phyloP scores from a whole-genome alignment of 2,329 filamentous ascomycete species.

The Nectriaceae sp. region DNA sequence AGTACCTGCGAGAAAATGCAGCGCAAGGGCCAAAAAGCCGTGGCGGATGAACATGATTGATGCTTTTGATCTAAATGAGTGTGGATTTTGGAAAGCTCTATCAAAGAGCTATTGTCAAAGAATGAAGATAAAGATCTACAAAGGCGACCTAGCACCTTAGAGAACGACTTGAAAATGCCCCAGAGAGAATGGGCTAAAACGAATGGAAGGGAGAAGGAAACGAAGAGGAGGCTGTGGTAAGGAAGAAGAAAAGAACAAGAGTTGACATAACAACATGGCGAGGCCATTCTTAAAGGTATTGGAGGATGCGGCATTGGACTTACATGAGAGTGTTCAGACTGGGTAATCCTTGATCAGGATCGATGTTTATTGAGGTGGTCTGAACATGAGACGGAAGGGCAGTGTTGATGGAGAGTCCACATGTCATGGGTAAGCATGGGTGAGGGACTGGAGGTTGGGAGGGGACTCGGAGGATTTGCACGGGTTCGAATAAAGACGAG shows the following conservation, averaged over 20 bases:
- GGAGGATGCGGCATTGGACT: conserved; percentile 12
- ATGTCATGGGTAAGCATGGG: not conserved
- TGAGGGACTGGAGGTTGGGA: not conserved
- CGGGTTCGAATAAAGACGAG: conserved; percentile 13
- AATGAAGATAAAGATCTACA: conserved; percentile 17
- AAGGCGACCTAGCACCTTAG: conserved; percentile 31
- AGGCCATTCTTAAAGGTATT: conserved; percentile 16
- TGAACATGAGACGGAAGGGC: conserved; percentile 27
- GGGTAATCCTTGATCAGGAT: conserved; percentile 24
- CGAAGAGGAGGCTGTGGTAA: conserved; percentile 12
- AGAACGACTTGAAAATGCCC: conserved; percentile 25
- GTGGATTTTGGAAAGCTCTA: conserved; percentile 20
- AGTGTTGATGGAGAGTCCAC: conserved; percentile 15
- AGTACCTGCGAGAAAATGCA: conserved; percentile 21
- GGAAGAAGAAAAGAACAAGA: conserved; percentile 10
- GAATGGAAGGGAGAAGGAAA: conserved; percentile 20
- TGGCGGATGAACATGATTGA: conserved; percentile 26
- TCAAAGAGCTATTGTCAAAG: conserved; percentile 25
- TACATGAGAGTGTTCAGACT: too few species aligned
- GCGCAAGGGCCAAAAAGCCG: conserved; percentile 25
- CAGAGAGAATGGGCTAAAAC: conserved; percentile 20
- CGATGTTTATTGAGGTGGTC: conserved; percentile 25
- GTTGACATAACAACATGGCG: conserved; percentile 3
- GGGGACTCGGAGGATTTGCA: too few species aligned
- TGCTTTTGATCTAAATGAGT: conserved; percentile 15